Evolutionary conservation across 805 yeast genomes (phyloP).

Genomic region (Hanseniaspora mollemarum): DNA sequence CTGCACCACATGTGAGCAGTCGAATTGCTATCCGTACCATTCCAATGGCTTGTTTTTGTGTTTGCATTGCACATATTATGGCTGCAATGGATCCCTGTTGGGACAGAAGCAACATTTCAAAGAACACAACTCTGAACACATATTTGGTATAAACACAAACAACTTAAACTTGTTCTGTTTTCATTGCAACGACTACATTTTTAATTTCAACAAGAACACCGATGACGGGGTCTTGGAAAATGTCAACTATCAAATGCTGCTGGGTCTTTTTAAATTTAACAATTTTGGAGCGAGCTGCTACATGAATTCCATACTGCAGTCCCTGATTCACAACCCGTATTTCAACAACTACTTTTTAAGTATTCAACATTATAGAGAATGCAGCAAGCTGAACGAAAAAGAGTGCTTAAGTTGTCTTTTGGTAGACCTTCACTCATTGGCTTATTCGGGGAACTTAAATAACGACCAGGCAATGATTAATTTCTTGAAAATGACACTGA

Average conservation of each 20-base stretch:
- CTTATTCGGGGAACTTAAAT: constrained; percentile 33
- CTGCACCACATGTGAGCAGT: constrained; percentile 11
- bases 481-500: constrained; percentile 77
- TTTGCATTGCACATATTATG: constrained; percentile 65
- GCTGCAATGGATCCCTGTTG: constrained; percentile 47
- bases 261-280: constrained; percentile 22
- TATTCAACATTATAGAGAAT: constrained; percentile 25
- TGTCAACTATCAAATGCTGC: constrained; percentile 22
- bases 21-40: constrained; percentile 7
- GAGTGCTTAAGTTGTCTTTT: constrained; percentile 74
- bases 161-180: constrained; percentile 68
- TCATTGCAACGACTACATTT: constrained; percentile 61
- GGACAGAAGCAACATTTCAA: constrained; percentile 38
- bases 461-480: constrained; percentile 60
- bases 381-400: constrained; percentile 24
- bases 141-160: constrained; percentile 55
- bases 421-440: constrained; percentile 63
- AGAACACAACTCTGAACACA: constrained; percentile 33
- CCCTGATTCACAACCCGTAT: constrained; percentile 81
- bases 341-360: constrained; percentile 65
- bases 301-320: constrained; percentile 86
- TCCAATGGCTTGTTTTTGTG: constrained; percentile 40
- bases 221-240: constrained; percentile 22
- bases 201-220: constrained; percentile 39
- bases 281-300: constrained; percentile 85